phyloP scores from a whole-genome alignment of 108 stramenopile genomes.

The Cyclostephanos invisitatus region DNA sequence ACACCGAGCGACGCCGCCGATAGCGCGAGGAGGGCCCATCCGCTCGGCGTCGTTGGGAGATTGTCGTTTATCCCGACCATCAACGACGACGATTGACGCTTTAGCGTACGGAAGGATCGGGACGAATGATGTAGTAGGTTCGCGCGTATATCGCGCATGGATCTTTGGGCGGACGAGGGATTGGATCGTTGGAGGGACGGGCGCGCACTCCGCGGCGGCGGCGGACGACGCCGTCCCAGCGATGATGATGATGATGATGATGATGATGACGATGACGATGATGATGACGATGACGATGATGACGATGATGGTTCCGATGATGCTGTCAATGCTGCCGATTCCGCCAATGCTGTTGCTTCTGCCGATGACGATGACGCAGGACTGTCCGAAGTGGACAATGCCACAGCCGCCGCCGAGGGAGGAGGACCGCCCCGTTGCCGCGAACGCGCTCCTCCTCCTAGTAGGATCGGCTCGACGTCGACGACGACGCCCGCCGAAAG shows the following conservation, averaged over 20 bases:
- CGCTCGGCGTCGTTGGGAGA: conserved; percentile 66
- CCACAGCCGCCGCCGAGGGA: too few species aligned
- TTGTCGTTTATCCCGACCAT: conserved; percentile 17
- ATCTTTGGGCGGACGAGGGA: not conserved
- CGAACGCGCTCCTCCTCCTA: too few species aligned
- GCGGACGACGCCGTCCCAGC: not conserved
- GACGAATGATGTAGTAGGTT: conserved; percentile 32
- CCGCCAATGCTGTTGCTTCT: too few species aligned
- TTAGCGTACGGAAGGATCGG: conserved; percentile 12
- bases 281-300: too few species aligned
- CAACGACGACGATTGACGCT: conserved; percentile 26
- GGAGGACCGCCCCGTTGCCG: too few species aligned
- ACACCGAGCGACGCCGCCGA: conserved; percentile 43
- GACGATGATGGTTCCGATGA: too few species aligned
- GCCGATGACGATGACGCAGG: too few species aligned
- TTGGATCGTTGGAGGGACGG: not conserved
- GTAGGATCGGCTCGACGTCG: too few species aligned
- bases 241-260: not conserved
- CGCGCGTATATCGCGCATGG: conserved; percentile 20
- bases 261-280: not conserved
- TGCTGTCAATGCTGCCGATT: too few species aligned
- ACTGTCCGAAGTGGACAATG: not conserved
- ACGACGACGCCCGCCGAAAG: too few species aligned
- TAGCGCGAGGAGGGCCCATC: conserved; percentile 65
- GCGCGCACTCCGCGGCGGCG: not conserved